Percentiles rank a stretch among this genome's conserved stretches.
These are phyloP conservation scores for Eucalyptus pumila DNA, from an alignment of 345 rosid genomes.

Conservation along the genomic window DNA sequence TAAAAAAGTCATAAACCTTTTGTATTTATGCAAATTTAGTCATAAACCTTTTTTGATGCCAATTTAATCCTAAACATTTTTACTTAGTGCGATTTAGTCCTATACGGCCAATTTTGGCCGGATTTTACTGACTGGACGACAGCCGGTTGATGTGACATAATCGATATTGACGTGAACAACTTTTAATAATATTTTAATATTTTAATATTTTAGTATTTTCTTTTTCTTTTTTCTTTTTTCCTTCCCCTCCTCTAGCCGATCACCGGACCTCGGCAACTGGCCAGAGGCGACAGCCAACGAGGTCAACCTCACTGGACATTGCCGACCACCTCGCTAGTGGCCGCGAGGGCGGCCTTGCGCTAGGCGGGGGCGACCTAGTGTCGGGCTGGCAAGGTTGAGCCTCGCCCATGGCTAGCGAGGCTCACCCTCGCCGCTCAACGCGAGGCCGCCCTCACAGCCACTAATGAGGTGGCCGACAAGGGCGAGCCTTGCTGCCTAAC, in stretches of 20 bases:
- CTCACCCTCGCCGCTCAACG: accelerated
- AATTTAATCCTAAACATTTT: too few species aligned
- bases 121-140: accelerated
- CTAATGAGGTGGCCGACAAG: too few species aligned
- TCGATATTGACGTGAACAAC: accelerated
- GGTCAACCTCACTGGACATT: accelerated
- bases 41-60: accelerated
- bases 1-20: accelerated
- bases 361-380: too few species aligned
- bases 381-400: accelerated
- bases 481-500: accelerated
- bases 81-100: accelerated
- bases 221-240: too few species aligned
- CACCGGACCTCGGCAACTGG: accelerated
- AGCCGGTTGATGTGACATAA: accelerated
- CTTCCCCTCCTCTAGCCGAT: accelerated
- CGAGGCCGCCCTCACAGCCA: too few species aligned
- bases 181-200: too few species aligned
- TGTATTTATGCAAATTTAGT: too few species aligned
- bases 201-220: too few species aligned
- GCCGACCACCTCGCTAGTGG: too few species aligned
- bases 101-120: accelerated
- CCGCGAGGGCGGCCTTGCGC: accelerated
- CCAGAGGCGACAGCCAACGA: accelerated
- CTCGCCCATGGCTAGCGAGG: accelerated